A percentile compares a stretch with the other conserved stretches of the same genome.
Evolutionary conservation across 2,329 filamentous ascomycete species (phyloP).

Genomic region (Ambrosiella cleistominuta): DNA sequence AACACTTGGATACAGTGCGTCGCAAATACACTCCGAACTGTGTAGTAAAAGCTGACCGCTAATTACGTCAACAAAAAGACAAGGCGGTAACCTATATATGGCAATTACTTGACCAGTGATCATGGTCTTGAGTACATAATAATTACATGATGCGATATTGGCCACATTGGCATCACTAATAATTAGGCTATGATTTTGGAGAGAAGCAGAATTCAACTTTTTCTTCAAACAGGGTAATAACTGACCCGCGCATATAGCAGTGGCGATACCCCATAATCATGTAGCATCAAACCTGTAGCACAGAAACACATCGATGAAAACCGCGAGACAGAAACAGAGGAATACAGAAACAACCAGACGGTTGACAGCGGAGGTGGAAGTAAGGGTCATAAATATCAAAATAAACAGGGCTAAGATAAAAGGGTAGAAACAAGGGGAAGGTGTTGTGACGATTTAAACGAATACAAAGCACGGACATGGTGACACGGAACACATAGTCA

Average conservation of each 20-base stretch:
- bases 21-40: background rate
- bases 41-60: background rate
- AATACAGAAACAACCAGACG: background rate
- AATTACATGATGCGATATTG: too few species aligned
- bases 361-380: background rate
- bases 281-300: too few species aligned
- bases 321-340: background rate
- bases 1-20: background rate
- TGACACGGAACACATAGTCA: background rate
- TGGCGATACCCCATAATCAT: too few species aligned
- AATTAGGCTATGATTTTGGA: too few species aligned
- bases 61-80: background rate
- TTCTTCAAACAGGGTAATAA: background rate
- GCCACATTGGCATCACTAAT: too few species aligned
- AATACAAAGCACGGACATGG: background rate
- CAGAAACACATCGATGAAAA: background rate
- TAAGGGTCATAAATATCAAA: background rate
- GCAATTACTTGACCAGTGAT: too few species aligned
- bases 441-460: constrained; percentile 1
- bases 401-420: constrained; percentile 1
- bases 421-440: background rate
- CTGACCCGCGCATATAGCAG: background rate
- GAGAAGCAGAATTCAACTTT: background rate
- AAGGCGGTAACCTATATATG: too few species aligned
- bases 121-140: too few species aligned